Percentiles rank a stretch among this genome's conserved stretches.
These are phyloP conservation scores for Amauroascus niger DNA, from an alignment of 2,329 filamentous ascomycete genomes.

Conservation along the genomic window DNA sequence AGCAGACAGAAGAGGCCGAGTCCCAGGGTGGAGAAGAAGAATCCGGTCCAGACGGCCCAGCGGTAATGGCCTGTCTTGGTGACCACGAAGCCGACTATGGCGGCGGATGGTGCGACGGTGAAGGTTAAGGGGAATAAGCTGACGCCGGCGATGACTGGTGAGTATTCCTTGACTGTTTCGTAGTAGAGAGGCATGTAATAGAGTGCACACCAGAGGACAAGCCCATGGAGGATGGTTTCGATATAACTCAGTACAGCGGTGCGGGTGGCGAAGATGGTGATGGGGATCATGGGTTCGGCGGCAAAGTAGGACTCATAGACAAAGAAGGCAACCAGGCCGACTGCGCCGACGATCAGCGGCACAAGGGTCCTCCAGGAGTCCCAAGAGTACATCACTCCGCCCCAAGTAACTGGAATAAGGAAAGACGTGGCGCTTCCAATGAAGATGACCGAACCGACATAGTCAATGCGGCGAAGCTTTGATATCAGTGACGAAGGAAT, in stretches of 20 bases:
- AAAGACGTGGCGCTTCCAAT: conserved; percentile 50
- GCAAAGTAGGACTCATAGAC: conserved; percentile 47
- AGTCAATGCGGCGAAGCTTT: conserved; percentile 52
- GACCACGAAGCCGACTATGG: conserved; percentile 42
- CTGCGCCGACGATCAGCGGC: conserved; percentile 48
- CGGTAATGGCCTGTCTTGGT: conserved; percentile 51
- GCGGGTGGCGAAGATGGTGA: conserved; percentile 40
- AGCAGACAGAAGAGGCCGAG: conserved; percentile 40
- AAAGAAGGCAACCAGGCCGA: conserved; percentile 44
- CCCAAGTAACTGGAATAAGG: conserved; percentile 55
- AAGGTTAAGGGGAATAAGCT: conserved; percentile 52
- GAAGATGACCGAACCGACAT: conserved; percentile 53
- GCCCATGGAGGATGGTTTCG: conserved; percentile 49
- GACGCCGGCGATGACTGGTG: conserved; percentile 46
- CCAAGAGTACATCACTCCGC: conserved; percentile 58
- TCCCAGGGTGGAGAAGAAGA: conserved; percentile 50
- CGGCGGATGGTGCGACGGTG: conserved; percentile 53
- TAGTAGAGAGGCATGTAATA: conserved; percentile 46
- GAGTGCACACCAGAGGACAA: conserved; percentile 41
- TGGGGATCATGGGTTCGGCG: conserved; percentile 42
- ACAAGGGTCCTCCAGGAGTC: conserved; percentile 52
- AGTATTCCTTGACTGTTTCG: conserved; percentile 43
- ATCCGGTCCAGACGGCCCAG: conserved; percentile 53
- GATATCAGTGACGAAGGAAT: conserved; percentile 38
- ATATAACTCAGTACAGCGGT: conserved; percentile 42